phyloP scores from a whole-genome alignment of 495 filamentous ascomycete genomes.

The Podospora bellae-mahoneyi region DNA sequence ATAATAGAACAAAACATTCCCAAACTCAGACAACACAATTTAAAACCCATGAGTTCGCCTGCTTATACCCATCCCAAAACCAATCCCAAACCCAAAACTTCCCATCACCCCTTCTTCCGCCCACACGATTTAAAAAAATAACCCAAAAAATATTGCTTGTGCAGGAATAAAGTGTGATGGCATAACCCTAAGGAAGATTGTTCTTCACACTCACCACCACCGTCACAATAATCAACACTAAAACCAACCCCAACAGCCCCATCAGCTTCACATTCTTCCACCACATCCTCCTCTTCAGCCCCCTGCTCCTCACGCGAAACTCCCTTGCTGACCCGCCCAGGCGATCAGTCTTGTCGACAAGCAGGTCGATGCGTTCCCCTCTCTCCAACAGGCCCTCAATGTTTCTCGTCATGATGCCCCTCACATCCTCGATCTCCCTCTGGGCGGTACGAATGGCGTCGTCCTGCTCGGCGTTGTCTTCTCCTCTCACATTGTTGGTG shows the following conservation, averaged over 20 bases:
- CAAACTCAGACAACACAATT: not conserved
- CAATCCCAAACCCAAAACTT: too few relatives aligned
- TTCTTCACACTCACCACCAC: constrained; percentile 46
- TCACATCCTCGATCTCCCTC: constrained; percentile 86
- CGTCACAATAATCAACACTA: constrained; percentile 69
- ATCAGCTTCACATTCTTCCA: constrained; percentile 99
- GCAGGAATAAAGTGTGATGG: too few relatives aligned
- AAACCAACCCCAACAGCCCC: constrained; percentile 75
- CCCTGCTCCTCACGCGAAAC: constrained; percentile 79
- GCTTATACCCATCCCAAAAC: too few relatives aligned
- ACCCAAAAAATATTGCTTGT: too few relatives aligned
- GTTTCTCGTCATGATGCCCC: constrained; percentile 97
- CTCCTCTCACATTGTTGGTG: constrained; percentile 64
- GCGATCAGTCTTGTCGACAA: constrained; percentile 96
- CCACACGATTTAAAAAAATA: too few relatives aligned
- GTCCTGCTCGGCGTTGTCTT: constrained; percentile 48
- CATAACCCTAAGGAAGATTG: constrained; percentile 8
- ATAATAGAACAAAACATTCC: constrained; percentile 1
- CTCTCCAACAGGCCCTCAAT: constrained; percentile 94
- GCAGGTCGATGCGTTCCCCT: constrained; percentile 88
- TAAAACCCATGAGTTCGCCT: not conserved
- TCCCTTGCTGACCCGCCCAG: constrained; percentile 81
- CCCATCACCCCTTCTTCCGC: too few relatives aligned
- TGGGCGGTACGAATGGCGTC: constrained; percentile 72
- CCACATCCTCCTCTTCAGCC: constrained; percentile 92